Base-by-base conservation (phyloP, 116 monocot genomes). In the Phalaenopsis hybrid region DNA sequence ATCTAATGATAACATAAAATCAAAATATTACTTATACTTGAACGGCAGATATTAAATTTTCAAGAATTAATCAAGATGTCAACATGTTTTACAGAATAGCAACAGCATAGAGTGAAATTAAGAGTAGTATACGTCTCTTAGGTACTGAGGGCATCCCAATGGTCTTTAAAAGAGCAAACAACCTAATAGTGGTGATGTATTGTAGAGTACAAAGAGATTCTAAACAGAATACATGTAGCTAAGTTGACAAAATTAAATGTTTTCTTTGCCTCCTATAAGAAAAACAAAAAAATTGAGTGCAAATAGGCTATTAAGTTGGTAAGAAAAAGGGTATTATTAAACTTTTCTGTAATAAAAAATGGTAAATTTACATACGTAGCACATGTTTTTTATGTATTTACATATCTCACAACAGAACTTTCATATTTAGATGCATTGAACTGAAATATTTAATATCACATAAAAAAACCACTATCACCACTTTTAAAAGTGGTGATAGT, bases 1-100 rank as follows among this genome's bases (percentile, higher is more conserved):
- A 34, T 99, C 95, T 99, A 82, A 78, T 79, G 16, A 79, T 10
- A 59, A 70, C 31, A 44, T 28, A 20, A 70, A 70, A 44, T 34
- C 61, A 15, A 21, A 7, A 75, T 5, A 20, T 37, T n/a, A 44
- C 5, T 86, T 18, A 74, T 75, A 81, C 73, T 3, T 44, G 20
- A 52, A 75, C 18, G 46, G 41, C 72, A 37, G 37, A 15, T 72
- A 34, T 37, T 37, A 72, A 72, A 72, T 12, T 34, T 72, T 34
- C 31, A 72, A 34, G 15, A 72, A 72, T 72, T 72, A 34, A 63
- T 5, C 9, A 23, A 9, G 12, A 25, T 63, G 21, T 21, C 63
- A 21, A 25, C 63, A 63, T 63, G 63, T 63, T 63, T 63, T 63
- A 63, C 63, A 63, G 23, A 7, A 23, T 63, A 21, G 23, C 63